Evolutionary conservation across 495 filamentous ascomycete genomes (phyloP), one percentile per base, ranked within the genome.

Genomic region (Penicillium coprophilum): DNA sequence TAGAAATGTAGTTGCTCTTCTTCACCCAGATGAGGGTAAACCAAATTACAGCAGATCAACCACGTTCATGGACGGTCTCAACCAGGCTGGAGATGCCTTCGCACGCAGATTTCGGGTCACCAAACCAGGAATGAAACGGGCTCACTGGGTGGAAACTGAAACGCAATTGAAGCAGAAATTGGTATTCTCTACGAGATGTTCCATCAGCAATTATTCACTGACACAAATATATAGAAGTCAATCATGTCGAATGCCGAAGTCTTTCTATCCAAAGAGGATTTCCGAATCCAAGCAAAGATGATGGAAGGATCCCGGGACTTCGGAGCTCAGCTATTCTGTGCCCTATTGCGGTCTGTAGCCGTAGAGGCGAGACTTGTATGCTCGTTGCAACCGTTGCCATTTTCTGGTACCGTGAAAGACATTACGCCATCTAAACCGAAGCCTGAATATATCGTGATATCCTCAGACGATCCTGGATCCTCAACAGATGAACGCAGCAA

Each of bases 341-440:
- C 90, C 8, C 67, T 97, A 23, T 78, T 99, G 11, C 85, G 94
- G 9, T 82, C 83, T 28, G 82, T 79, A 28, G 91, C 87, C 7
- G 84, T 97, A 3, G 85, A 91, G 57, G 82, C 91, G n/a, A 83
- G 94, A 15, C 80, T 99, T 3, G 89, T 97, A 1, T 97, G 92
- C 71, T 99, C 95, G 9, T 78, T 99, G 12, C 92, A 97, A 62
- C 81, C 85, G 0, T 77, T 99, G 4, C 77, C 90, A 2, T 93
- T 94, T 60, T 80, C 77, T 21, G 80, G 86, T 1, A 79, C 80
- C 2, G 77, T 80, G 0, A 87, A 83, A 57, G 71, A 79, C 6
- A 60, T 63, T 45, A 73, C 71, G 1, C 69, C 76, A 1, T 60
- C 72, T 8, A 82, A 74, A 57, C 53, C 70, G 11, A 60, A 70